Evolutionary conservation across 2,329 filamentous ascomycete species (phyloP).

Genomic region (Penicillium sp.): DNA sequence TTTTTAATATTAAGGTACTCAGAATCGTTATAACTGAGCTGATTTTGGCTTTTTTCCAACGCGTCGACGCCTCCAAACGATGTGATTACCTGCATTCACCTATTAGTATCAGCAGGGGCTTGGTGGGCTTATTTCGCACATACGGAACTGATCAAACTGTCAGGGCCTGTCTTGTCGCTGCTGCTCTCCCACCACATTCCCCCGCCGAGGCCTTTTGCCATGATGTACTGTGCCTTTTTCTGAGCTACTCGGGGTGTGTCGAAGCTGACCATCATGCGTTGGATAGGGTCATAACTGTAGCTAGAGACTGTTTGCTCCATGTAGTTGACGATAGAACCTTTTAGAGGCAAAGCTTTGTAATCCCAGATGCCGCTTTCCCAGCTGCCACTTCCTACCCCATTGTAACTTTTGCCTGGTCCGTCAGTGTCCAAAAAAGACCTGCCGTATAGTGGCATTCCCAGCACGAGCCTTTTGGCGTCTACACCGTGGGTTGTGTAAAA

Average conservation of each 20-base stretch:
- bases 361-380: slow-evolving; percentile 88
- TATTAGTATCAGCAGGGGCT: too few relatives aligned
- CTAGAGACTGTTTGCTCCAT: slow-evolving; percentile 65
- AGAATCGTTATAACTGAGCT: too few relatives aligned
- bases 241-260: slow-evolving; percentile 68
- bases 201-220: too few relatives aligned
- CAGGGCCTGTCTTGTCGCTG: slow-evolving; percentile 47
- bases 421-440: slow-evolving; percentile 78
- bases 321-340: slow-evolving; percentile 60
- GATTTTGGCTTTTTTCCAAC: too few relatives aligned
- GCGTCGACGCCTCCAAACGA: too few relatives aligned
- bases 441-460: slow-evolving; percentile 92
- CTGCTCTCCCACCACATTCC: too few relatives aligned
- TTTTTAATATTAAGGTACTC: too few relatives aligned
- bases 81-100: too few relatives aligned
- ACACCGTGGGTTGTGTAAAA: slow-evolving; percentile 68
- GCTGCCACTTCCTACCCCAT: slow-evolving; percentile 72
- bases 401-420: slow-evolving; percentile 68
- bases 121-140: slow-evolving; percentile 1
- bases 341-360: slow-evolving; percentile 77
- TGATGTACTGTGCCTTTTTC: slow-evolving; percentile 72
- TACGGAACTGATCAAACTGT: slow-evolving; percentile 66
- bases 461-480: slow-evolving; percentile 68
- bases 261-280: slow-evolving; percentile 70
- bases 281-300: slow-evolving; percentile 68